These are phyloP conservation scores for Gigaspora rosea DNA, from an alignment of 192 early-diverging fungal genomes.

Conservation along the genomic window DNA sequence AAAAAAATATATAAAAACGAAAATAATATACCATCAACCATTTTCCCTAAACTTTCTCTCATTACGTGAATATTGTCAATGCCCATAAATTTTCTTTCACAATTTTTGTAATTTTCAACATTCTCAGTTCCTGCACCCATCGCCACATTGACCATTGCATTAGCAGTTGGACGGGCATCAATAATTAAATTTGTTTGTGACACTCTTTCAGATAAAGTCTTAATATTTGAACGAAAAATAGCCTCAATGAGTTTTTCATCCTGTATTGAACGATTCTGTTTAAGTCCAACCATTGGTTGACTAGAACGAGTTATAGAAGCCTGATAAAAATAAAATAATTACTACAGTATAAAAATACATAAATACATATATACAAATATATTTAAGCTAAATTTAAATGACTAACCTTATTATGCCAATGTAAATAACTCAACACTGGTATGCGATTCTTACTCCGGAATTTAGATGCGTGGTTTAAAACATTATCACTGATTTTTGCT, in stretches of 20 bases:
- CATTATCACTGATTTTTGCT: conserved; percentile 83
- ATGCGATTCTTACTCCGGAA: conserved; percentile 79
- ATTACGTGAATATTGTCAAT: conserved; percentile 99
- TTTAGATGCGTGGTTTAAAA: conserved; percentile 82
- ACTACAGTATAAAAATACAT: not conserved
- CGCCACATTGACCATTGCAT: conserved; percentile 90
- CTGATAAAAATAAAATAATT: conserved; percentile 33
- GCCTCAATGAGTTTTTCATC: conserved; percentile 96
- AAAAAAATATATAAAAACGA: not conserved
- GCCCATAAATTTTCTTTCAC: conserved; percentile 83
- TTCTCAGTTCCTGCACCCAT: conserved; percentile 95
- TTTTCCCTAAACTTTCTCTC: conserved; percentile 80
- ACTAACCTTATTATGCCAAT: conserved; percentile 74
- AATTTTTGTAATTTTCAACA: conserved; percentile 89
- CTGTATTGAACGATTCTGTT: conserved; percentile 91
- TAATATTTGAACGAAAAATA: conserved; percentile 72
- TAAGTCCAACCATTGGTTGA: conserved; percentile 96
- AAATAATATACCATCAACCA: conserved; percentile 78
- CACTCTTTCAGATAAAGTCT: conserved; percentile 41
- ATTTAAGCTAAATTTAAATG: not conserved
- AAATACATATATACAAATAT: not conserved
- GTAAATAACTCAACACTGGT: conserved; percentile 88
- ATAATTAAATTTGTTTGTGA: conserved; percentile 80
- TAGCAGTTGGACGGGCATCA: conserved; percentile 93
- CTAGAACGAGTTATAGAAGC: conserved; percentile 90